Base-by-base conservation (phyloP, 139 green algal species). In the Picochlorum sp. region DNA sequence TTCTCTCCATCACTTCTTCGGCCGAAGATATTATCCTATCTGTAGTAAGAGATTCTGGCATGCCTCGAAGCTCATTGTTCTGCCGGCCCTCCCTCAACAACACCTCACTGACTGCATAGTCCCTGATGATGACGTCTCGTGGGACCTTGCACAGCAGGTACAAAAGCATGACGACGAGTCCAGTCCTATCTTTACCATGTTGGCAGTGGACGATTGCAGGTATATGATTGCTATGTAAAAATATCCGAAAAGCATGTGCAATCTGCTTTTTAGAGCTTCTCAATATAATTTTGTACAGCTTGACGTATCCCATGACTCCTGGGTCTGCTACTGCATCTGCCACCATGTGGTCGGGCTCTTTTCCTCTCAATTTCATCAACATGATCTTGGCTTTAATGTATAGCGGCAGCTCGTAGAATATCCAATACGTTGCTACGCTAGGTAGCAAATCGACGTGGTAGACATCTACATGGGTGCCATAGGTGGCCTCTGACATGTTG, bases 121-220 rank as follows among this genome's bases (percentile, higher is more conserved):
- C 72, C 2, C 33, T 22, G 10, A 80, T 55, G 7, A 80, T 57
- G 2, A 70, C 72, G 58, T 61, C 13, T 0, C 28, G 35, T 22
- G 57, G 30, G 5, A 73, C 65, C 8, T 53, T 64, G 58, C 74
- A 80, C 10, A 82, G 29, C 44, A 75, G 24, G 29, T 80, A 57
- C 30, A 82, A 37, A 6, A 82, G 66, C 74, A 77, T 77, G 24
- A 66, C 26, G 24, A 82, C 49, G 12, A 82, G 47, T 1, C 74
- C 74, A 1, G 74, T 81, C 7, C 74, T 57, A 58, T 81, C 74
- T 59, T 81, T 81, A 52, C 74, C 74, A 36, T 77, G 73, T 31
- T 73, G 77, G 55, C 73, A 81, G 64, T 81, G 73, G 13, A 77
- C 41, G 36, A 77, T 29, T 12, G 66, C 26, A 0, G 64, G 73